These are phyloP conservation scores for Mycena polygramma DNA, from an alignment of 768 basidiomycete species.

Conservation along the genomic window DNA sequence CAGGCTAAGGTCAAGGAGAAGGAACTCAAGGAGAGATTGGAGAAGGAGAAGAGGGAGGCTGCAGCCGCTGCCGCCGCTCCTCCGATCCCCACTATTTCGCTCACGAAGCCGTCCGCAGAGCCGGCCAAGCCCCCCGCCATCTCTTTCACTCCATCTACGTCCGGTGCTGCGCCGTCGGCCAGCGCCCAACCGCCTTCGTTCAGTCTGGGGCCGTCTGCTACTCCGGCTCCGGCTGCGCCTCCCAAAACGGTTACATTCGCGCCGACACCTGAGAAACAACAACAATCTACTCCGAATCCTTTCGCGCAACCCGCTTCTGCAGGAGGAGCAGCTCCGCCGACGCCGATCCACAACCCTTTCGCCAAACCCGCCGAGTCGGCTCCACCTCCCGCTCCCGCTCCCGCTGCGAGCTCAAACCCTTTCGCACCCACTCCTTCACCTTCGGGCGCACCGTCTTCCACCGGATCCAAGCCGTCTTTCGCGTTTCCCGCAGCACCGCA, in stretches of 20 bases:
- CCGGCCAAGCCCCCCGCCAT: conserved; percentile 43
- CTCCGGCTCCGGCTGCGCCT: conserved; percentile 17
- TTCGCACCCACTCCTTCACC: conserved; percentile 33
- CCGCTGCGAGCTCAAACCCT: conserved; percentile 21
- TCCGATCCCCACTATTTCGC: conserved; percentile 45
- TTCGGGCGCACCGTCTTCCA: not conserved
- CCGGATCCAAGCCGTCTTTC: conserved; percentile 15
- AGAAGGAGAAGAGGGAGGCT: conserved; percentile 52
- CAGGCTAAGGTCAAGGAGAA: conserved; percentile 59
- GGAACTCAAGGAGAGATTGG: conserved; percentile 57
- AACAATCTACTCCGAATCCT: conserved; percentile 27
- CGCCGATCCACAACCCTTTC: conserved; percentile 26
- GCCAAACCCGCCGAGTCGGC: conserved; percentile 33
- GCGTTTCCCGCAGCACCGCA: conserved; percentile 33
- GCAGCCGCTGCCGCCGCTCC: conserved; percentile 44
- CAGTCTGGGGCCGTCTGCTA: conserved; percentile 39
- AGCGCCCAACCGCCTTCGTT: conserved; percentile 37
- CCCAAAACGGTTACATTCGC: conserved; percentile 13
- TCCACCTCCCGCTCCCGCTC: conserved; percentile 27
- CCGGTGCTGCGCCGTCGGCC: conserved; percentile 28
- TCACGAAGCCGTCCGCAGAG: conserved; percentile 40
- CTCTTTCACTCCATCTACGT: conserved; percentile 29
- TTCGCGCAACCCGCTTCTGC: conserved; percentile 30
- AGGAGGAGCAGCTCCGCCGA: conserved; percentile 16
- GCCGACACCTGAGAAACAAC: conserved; percentile 21